phyloP scores from a whole-genome alignment of 2,329 filamentous ascomycete genomes.

The Fusarium tjaetaba region DNA sequence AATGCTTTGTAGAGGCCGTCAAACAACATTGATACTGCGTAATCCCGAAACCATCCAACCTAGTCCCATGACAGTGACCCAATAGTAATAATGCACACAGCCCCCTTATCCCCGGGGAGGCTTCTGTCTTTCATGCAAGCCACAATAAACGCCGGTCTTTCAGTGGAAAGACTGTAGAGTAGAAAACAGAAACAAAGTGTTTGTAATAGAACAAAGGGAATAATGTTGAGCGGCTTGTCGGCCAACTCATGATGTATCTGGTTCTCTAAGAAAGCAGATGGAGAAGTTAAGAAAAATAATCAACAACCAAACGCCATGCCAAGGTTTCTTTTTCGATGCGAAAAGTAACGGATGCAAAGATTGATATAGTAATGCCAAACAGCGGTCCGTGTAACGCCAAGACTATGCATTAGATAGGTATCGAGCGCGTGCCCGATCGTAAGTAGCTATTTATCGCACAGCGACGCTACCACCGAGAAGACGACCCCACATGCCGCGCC shows the following conservation, averaged over 20 bases:
- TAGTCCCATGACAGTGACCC: conserved; percentile 12
- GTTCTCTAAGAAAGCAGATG: conserved; percentile 26
- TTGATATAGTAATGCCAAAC: conserved; percentile 32
- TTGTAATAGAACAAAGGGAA: conserved; percentile 33
- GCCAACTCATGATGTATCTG: conserved; percentile 35
- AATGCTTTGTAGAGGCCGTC: conserved; percentile 30
- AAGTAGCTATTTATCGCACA: conserved; percentile 48
- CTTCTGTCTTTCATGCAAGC: conserved; percentile 26
- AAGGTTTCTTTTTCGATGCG: conserved; percentile 33
- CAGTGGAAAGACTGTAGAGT: background rate
- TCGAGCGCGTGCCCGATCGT: conserved; percentile 3
- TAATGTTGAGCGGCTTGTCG: conserved; percentile 12
- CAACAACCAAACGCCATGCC: conserved; percentile 31
- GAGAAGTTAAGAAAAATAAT: conserved; percentile 3
- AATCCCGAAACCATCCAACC: conserved; percentile 17
- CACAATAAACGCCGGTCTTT: conserved; percentile 22
- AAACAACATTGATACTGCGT: conserved; percentile 21
- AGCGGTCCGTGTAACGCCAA: conserved; percentile 37
- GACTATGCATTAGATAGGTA: conserved; percentile 33
- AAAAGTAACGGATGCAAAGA: conserved; percentile 24
- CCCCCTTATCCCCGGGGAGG: conserved; percentile 20
- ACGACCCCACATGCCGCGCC: conserved; percentile 62
- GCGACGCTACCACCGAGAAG: conserved; percentile 60
- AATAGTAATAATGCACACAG: conserved; percentile 32
- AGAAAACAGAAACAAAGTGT: background rate